Evolutionary conservation across 2,329 filamentous ascomycete species (phyloP).

Genomic region (Trichoderma atrobrunneum): DNA sequence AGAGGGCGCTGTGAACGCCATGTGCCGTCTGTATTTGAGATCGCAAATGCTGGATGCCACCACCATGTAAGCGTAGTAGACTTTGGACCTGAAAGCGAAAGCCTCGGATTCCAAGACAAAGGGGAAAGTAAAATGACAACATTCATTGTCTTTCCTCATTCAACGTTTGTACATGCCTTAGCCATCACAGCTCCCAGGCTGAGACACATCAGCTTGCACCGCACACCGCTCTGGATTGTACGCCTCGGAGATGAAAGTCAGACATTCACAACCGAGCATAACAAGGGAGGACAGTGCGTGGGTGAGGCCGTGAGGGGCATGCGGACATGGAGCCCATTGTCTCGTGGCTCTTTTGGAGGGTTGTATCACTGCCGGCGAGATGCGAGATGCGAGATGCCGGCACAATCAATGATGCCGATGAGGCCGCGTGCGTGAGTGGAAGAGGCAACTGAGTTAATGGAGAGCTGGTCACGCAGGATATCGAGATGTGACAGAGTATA

Average conservation of each 20-base stretch:
- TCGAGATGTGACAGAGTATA: background rate
- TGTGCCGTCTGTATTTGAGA: background rate
- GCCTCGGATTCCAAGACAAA: background rate
- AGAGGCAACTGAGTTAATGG: background rate
- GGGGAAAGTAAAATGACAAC: background rate
- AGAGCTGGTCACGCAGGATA: background rate
- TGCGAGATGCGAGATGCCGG: background rate
- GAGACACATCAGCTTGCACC: background rate
- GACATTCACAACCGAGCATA: background rate
- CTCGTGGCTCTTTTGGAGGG: slow-evolving; percentile 6
- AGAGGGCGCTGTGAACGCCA: background rate
- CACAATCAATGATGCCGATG: background rate
- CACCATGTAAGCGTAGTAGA: background rate
- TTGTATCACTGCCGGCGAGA: background rate
- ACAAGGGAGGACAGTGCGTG: background rate
- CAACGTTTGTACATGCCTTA: background rate
- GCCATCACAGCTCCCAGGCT: background rate
- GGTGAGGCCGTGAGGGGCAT: background rate
- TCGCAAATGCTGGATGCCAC: background rate
- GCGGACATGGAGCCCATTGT: background rate
- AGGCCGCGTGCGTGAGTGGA: slow-evolving; percentile 1
- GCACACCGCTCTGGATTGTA: background rate
- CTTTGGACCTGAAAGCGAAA: background rate
- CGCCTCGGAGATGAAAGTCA: background rate
- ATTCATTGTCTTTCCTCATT: background rate